phyloP scores from a whole-genome alignment of 805 yeast species.

The Candida silvicultrix region DNA sequence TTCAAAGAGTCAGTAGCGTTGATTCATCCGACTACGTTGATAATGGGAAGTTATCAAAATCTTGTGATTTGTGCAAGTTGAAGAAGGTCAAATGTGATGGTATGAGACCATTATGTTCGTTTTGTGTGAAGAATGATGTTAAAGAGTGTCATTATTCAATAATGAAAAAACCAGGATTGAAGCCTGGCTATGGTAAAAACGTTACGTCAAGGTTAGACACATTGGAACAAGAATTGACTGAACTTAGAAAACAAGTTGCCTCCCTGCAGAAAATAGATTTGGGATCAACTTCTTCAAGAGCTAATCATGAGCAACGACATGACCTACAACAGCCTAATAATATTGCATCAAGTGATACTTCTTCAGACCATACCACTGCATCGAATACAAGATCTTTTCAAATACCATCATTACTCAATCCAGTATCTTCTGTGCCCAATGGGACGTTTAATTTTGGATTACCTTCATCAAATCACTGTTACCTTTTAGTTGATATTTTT shows the following conservation, averaged over 20 bases:
- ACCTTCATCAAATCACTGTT: conserved; percentile 11
- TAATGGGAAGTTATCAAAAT: conserved; percentile 11
- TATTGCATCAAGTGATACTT: conserved; percentile 1
- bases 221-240: conserved; percentile 10
- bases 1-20: not conserved
- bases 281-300: not conserved
- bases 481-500: conserved; percentile 14
- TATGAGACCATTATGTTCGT: conserved; percentile 12
- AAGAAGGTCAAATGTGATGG: conserved; percentile 21
- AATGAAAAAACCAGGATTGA: conserved; percentile 19
- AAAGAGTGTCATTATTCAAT: conserved; percentile 11
- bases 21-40: not conserved
- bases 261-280: not conserved
- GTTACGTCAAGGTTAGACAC: conserved; percentile 15
- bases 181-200: conserved; percentile 18
- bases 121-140: conserved; percentile 10
- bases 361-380: not conserved
- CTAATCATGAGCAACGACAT: not conserved
- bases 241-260: conserved; percentile 4
- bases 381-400: conserved; percentile 5
- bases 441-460: conserved; percentile 4
- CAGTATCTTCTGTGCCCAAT: not conserved
- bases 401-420: conserved; percentile 15
- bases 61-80: conserved; percentile 16
- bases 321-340: not conserved